Evolutionary conservation across 495 filamentous ascomycete species (phyloP).

Genomic region (Aspergillus leporis): DNA sequence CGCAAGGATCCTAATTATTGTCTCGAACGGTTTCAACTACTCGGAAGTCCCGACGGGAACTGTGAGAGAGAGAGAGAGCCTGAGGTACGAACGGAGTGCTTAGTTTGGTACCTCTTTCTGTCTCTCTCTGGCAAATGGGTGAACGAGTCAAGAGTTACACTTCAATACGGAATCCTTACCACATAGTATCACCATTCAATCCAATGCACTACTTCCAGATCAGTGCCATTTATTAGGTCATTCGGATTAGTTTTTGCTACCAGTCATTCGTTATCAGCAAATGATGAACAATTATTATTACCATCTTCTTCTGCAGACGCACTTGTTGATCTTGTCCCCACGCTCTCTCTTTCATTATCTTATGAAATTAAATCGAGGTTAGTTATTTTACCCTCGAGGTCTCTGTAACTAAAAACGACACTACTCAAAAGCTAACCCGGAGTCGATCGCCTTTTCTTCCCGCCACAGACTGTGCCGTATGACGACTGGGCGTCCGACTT

Average conservation of each 20-base stretch:
- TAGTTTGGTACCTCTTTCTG: not conserved
- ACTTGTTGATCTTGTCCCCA: slow-evolving; percentile 1
- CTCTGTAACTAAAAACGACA: slow-evolving; percentile 5
- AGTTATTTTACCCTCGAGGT: not conserved
- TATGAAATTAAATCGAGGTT: not conserved
- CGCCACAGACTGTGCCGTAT: slow-evolving; percentile 1
- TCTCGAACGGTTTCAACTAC: not conserved
- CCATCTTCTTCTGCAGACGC: slow-evolving; percentile 6
- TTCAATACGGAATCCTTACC: not conserved
- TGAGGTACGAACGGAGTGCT: not conserved
- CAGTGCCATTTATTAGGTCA: slow-evolving; percentile 6
- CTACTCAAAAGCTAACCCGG: slow-evolving; percentile 7
- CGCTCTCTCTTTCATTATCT: not conserved
- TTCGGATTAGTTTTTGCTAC: slow-evolving; percentile 1
- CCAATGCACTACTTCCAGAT: not conserved
- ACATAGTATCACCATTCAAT: not conserved
- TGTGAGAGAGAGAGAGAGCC: not conserved
- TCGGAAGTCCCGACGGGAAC: not conserved
- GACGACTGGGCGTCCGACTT: slow-evolving; percentile 1
- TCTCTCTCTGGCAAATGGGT: not conserved
- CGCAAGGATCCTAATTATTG: not conserved
- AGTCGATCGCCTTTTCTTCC: slow-evolving; percentile 16
- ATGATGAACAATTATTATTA: slow-evolving; percentile 1
- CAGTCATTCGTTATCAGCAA: slow-evolving; percentile 11
- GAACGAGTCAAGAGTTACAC: not conserved